Evolutionary conservation across 306 rosid species (phyloP).

Genomic region (Sicyos edulis): DNA sequence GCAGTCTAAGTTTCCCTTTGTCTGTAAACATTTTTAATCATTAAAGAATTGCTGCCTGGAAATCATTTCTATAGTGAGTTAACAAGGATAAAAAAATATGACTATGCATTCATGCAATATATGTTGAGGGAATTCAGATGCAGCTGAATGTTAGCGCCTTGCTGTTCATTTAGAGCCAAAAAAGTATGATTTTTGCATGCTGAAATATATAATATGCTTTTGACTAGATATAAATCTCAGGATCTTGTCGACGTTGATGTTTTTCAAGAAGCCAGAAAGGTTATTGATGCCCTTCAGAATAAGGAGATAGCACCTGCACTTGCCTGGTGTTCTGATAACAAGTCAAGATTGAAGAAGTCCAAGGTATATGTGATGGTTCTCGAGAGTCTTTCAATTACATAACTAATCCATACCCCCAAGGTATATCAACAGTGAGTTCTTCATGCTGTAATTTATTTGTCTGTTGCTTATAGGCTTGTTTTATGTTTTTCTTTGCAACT

Average conservation of each 20-base stretch:
- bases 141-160: background rate
- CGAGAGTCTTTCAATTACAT: background rate
- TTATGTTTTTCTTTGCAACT: background rate
- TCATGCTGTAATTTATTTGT: background rate
- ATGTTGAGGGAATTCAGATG: slow-evolving; percentile 10
- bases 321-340: slow-evolving; percentile 95
- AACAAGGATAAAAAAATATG: background rate
- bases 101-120: background rate
- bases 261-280: slow-evolving; percentile 84
- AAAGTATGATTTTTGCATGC: background rate
- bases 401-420: background rate
- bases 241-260: slow-evolving; percentile 89
- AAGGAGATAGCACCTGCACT: slow-evolving; percentile 84
- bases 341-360: slow-evolving; percentile 84
- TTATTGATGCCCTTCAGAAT: slow-evolving; percentile 74
- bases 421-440: background rate
- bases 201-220: background rate
- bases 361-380: slow-evolving; percentile 43
- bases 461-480: background rate
- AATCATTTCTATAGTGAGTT: background rate
- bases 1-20: slow-evolving; percentile 12
- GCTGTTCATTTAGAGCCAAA: background rate
- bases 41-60: background rate
- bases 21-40: background rate
- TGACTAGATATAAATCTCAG: slow-evolving; percentile 31